Base-by-base conservation (phyloP, 2,329 filamentous ascomycete species). In the Botrytis cinerea region DNA sequence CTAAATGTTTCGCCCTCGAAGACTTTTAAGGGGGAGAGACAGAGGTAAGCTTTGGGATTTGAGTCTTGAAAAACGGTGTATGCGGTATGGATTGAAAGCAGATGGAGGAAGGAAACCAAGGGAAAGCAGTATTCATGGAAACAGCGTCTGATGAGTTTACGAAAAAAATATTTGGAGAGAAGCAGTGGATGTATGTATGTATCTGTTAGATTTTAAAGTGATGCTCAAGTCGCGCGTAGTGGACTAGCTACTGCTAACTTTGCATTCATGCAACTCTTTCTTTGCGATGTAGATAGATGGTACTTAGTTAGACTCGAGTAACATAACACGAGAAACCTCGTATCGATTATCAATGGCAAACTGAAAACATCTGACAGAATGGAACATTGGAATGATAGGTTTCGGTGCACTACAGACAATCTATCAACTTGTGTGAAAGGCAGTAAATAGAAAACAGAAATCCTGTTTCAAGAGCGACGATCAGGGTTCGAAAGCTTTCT, bases 401-500 rank as follows among this genome's bases (percentile, higher is more conserved):
- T 20, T n/a, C 48, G 48, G 25, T n/a, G 48, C 1, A 51, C 48
- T n/a, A 14, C 9, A n/a, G 6, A 54, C 12, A n/a, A 54, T n/a
- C 48, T n/a, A 54, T 54, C 48, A 54, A 7, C 48, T 16, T 54
- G 48, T n/a, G 25, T 54, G 25, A 54, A 54, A 54, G 48, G 48
- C 16, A n/a, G 48, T 51, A 32, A 32, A 51, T 14, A 51, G 25
- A 51, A 51, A n/a, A 51, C 48, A n/a, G 48, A 54, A 6, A 16
- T 54, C 7, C 25, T n/a, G 48, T n/a, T 57, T 57, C 51, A 57
- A 18, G 51, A 57, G 51, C 51, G n/a, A 4, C 6, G n/a, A 32
- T 57, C 51, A 57, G 14, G n/a, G 51, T 57, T 57, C 51, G 51
- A 57, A 57, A 57, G 16, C 51, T 57, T 57, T 57, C 51, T 57